Evolutionary conservation across 2,329 filamentous ascomycete genomes (phyloP).

Genomic region (Cephalotrichum gorgonifer): DNA sequence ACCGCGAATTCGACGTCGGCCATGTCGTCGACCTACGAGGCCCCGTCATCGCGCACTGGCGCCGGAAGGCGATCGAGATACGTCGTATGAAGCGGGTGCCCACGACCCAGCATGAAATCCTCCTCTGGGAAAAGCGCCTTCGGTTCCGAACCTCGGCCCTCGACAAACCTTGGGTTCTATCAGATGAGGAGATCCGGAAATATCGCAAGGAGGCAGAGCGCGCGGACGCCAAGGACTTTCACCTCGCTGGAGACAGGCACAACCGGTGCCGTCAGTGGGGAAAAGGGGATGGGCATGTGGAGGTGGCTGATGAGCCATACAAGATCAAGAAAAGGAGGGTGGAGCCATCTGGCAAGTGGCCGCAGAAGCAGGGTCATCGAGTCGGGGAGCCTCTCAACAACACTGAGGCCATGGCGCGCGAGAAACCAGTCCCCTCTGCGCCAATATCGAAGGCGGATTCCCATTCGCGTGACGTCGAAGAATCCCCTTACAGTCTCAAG

Average conservation of each 20-base stretch:
- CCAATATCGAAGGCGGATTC: not conserved
- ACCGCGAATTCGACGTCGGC: slow-evolving; percentile 35
- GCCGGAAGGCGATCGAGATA: slow-evolving; percentile 40
- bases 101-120: slow-evolving; percentile 46
- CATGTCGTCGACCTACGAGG: slow-evolving; percentile 48
- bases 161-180: slow-evolving; percentile 43
- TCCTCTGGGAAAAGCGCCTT: slow-evolving; percentile 45
- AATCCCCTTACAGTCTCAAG: not conserved
- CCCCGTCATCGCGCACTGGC: slow-evolving; percentile 33
- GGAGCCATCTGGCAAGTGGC: not conserved
- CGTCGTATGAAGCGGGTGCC: slow-evolving; percentile 35
- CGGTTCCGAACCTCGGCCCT: slow-evolving; percentile 41
- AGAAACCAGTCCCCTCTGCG: not conserved
- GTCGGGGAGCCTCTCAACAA: not conserved
- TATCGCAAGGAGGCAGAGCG: slow-evolving; percentile 37
- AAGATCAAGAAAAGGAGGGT: slow-evolving; percentile 5
- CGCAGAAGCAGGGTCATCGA: not conserved
- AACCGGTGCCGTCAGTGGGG: not conserved
- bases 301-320: slow-evolving; percentile 10
- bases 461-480: not conserved
- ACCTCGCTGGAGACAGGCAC: slow-evolving; percentile 8
- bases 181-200: slow-evolving; percentile 33
- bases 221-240: slow-evolving; percentile 8
- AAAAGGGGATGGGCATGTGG: slow-evolving; percentile 9
- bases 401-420: not conserved